Evolutionary conservation across 768 basidiomycete genomes (phyloP).

Genomic region (Boletus rex-veris): DNA sequence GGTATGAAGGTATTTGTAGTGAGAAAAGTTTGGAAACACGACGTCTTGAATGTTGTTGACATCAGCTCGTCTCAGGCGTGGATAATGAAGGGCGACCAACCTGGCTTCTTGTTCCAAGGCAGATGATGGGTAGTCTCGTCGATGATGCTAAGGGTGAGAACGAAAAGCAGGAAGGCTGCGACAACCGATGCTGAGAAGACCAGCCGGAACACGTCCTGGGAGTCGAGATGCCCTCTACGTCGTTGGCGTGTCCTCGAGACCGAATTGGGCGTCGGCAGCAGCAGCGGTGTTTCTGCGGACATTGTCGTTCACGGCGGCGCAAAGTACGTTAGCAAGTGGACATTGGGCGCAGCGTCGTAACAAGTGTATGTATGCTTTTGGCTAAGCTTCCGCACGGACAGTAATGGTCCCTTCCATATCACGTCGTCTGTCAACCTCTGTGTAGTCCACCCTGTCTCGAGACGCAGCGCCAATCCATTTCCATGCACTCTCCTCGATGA

Average conservation of each 20-base stretch:
- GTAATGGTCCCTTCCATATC: constrained; percentile 7
- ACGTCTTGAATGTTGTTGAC: not conserved
- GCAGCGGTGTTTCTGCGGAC: constrained; percentile 13
- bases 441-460: constrained; percentile 38
- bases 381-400: not conserved
- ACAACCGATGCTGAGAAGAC: constrained; percentile 36
- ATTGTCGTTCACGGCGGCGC: not conserved
- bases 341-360: no score
- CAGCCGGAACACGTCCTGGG: not conserved
- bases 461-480: constrained; percentile 63
- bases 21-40: constrained; percentile 52
- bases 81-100: not conserved
- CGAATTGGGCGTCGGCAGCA: not conserved
- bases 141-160: constrained; percentile 37
- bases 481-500: constrained; percentile 70
- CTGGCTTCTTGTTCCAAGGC: constrained; percentile 16
- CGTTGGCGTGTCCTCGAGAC: not conserved
- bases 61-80: not conserved
- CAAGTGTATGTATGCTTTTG: not conserved
- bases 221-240: not conserved
- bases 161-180: constrained; percentile 40
- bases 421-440: constrained; percentile 50
- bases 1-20: constrained; percentile 41
- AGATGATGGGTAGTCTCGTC: not conserved
- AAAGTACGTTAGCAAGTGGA: no score